Evolutionary conservation across 2,329 filamentous ascomycete genomes (phyloP).

Genomic region (Lomentospora prolificans): DNA sequence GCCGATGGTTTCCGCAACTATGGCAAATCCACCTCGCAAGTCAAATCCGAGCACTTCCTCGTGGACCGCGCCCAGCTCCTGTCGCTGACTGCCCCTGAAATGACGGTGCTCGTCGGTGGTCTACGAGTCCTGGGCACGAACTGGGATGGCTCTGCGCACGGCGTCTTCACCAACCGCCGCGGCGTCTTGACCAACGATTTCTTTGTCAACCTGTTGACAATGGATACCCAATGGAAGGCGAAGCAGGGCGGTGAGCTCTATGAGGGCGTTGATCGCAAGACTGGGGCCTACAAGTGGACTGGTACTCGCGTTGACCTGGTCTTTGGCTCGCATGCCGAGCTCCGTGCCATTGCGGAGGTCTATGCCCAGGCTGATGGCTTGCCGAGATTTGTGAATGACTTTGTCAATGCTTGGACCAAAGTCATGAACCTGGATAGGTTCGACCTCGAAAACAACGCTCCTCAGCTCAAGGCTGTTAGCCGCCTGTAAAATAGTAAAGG

Average conservation of each 20-base stretch:
- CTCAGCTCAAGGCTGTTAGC: not conserved
- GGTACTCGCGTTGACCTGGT: conserved; percentile 60
- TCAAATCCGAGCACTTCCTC: conserved; percentile 57
- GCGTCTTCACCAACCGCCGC: conserved; percentile 58
- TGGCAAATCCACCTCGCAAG: conserved; percentile 50
- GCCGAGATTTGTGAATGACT: conserved; percentile 61
- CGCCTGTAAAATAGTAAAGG: not conserved
- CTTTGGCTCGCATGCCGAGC: conserved; percentile 64
- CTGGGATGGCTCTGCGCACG: conserved; percentile 57
- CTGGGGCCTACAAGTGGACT: conserved; percentile 56
- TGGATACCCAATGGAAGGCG: conserved; percentile 47
- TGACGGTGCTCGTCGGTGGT: conserved; percentile 63
- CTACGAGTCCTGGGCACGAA: conserved; percentile 61
- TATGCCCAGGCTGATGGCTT: conserved; percentile 52
- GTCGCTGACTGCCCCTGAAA: conserved; percentile 59
- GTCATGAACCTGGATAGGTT: conserved; percentile 66
- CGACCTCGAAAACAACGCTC: conserved; percentile 29
- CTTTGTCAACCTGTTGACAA: conserved; percentile 70
- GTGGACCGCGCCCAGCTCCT: conserved; percentile 64
- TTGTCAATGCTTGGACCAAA: conserved; percentile 63
- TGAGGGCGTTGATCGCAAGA: conserved; percentile 56
- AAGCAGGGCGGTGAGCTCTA: conserved; percentile 42
- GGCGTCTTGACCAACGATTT: conserved; percentile 70
- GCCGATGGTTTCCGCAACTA: conserved; percentile 78
- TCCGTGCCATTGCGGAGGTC: conserved; percentile 61